These are phyloP conservation scores for Gomphus bonarii DNA, from an alignment of 1,284 basidiomycete genomes.

Conservation along the genomic window DNA sequence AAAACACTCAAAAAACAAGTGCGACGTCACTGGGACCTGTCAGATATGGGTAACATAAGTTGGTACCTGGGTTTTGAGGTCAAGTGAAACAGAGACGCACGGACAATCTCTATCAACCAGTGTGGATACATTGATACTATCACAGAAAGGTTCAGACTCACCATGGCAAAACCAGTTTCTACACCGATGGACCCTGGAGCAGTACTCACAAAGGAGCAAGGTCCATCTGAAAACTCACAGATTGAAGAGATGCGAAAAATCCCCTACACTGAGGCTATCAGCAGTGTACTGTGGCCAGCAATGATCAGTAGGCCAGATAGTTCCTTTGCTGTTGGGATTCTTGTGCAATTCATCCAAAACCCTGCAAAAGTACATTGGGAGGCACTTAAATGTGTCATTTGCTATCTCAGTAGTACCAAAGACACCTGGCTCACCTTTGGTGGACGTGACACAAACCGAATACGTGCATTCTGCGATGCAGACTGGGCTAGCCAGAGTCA, in stretches of 20 bases:
- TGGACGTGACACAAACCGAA: background rate
- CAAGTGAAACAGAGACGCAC: conserved; percentile 8
- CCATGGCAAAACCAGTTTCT: conserved; percentile 11
- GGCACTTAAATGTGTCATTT: conserved; percentile 16
- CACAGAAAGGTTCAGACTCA: conserved; percentile 15
- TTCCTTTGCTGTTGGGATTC: conserved; percentile 17
- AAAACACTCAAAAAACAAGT: conserved; percentile 15
- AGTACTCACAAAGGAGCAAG: conserved; percentile 14
- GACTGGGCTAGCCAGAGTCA: conserved; percentile 12
- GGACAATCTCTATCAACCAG: conserved; percentile 18
- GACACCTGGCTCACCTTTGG: conserved; percentile 7
- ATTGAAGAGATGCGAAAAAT: conserved; percentile 15
- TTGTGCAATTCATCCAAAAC: conserved; percentile 18
- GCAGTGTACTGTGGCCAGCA: conserved; percentile 24
- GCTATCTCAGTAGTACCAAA: conserved; percentile 22
- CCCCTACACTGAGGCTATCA: conserved; percentile 23
- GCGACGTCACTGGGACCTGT: background rate
- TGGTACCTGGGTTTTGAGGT: conserved; percentile 21
- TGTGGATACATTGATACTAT: conserved; percentile 20
- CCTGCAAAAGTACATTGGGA: conserved; percentile 17
- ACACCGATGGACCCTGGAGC: background rate
- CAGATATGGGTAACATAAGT: background rate
- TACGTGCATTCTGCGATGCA: conserved; percentile 14
- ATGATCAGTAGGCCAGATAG: conserved; percentile 22
- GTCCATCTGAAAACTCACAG: conserved; percentile 17